A percentile compares a stretch with the other conserved stretches of the same genome.
Conservation (phyloP, 352 stramenopile genomes). For the Globisporangium echinulatum region DNA sequence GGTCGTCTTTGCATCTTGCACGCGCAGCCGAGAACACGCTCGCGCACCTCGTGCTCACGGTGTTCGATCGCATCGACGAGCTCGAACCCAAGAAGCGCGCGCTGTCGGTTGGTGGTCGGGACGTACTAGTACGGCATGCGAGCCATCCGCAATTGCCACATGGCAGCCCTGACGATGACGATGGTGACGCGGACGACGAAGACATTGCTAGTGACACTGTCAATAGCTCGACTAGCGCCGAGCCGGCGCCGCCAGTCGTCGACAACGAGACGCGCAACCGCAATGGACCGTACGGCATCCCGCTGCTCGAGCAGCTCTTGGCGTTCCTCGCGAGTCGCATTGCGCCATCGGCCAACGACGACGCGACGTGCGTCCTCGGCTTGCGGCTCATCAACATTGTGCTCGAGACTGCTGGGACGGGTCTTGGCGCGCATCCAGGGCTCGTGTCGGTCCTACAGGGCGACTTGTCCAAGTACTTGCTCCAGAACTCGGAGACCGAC, state of each 20-base stretch:
- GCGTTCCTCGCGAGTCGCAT: conserved; percentile 91
- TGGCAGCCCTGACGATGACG: background rate
- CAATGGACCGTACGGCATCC: conserved; percentile 75
- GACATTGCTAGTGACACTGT: background rate
- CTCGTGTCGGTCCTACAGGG: conserved; percentile 89
- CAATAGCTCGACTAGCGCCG: too few relatives aligned
- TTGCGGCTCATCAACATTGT: conserved; percentile 97
- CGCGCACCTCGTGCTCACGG: conserved; percentile 94
- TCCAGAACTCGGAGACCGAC: conserved; percentile 94
- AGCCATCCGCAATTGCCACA: background rate
- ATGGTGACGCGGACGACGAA: conserved; percentile 6
- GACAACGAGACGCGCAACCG: conserved; percentile 10
- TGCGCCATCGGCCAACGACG: conserved; percentile 87
- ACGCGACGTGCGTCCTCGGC: conserved; percentile 86
- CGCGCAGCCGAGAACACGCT: conserved; percentile 94
- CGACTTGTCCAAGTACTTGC: conserved; percentile 96
- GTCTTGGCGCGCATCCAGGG: conserved; percentile 62
- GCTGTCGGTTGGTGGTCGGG: background rate
- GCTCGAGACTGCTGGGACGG: conserved; percentile 90
- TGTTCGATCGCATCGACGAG: conserved; percentile 91
- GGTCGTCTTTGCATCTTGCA: conserved; percentile 87
- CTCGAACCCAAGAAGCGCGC: conserved; percentile 29
- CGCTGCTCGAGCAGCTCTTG: conserved; percentile 91
- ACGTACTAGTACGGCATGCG: background rate
- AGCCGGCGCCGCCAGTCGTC: background rate